phyloP scores from a whole-genome alignment of 1,139 yeast genomes.

The Yamadazyma songkhlaensis region DNA sequence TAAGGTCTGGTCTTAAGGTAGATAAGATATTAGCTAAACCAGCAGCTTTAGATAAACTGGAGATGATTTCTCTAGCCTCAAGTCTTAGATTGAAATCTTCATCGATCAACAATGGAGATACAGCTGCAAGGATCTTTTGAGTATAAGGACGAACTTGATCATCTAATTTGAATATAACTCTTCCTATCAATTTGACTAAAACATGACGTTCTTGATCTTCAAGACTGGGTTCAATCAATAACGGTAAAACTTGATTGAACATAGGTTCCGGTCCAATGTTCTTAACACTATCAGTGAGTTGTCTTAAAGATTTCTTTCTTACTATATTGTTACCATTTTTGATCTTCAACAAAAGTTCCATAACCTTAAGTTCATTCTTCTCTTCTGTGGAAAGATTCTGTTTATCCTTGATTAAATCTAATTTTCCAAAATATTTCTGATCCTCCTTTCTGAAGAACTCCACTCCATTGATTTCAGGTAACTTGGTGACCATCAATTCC shows the following conservation, averaged over 20 bases:
- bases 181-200: constrained; percentile 70
- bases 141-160: constrained; percentile 71
- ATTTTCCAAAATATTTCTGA: constrained; percentile 64
- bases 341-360: constrained; percentile 62
- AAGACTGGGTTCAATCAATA: constrained; percentile 66
- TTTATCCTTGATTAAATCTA: constrained; percentile 37
- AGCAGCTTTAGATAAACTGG: constrained; percentile 74
- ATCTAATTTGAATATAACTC: constrained; percentile 65
- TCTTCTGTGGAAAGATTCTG: constrained; percentile 47
- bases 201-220: constrained; percentile 86
- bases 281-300: constrained; percentile 61
- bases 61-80: constrained; percentile 78
- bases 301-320: constrained; percentile 70
- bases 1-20: constrained; percentile 77
- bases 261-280: constrained; percentile 68
- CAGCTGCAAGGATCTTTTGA: constrained; percentile 66
- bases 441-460: constrained; percentile 73
- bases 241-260: constrained; percentile 69
- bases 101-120: constrained; percentile 78
- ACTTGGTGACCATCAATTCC: constrained; percentile 9
- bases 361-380: constrained; percentile 55
- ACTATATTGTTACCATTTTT: constrained; percentile 74
- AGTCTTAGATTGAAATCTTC: constrained; percentile 70
- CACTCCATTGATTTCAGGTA: constrained; percentile 55
- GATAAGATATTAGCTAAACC: constrained; percentile 80